A percentile compares a stretch with the other conserved stretches of the same genome.
Conservation (phyloP, 176 grass and related monocot genomes). For the Stipa capillata region DNA sequence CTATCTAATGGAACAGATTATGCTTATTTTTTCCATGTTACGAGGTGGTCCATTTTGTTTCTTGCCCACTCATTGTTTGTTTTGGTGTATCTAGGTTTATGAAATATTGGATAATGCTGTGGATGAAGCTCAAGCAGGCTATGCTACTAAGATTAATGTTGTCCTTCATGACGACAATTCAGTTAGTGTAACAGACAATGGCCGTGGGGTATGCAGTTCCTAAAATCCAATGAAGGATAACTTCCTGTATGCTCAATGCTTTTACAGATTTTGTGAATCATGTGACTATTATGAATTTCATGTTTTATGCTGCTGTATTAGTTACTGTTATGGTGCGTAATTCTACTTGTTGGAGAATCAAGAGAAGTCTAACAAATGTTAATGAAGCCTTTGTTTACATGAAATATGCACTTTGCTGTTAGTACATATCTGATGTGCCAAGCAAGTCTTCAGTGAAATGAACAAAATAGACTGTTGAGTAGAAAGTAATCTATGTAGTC, state of each 20-base stretch:
- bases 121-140: slow-evolving; percentile 90
- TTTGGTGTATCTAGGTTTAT: slow-evolving; percentile 42
- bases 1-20: background rate
- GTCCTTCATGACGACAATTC: slow-evolving; percentile 90
- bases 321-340: background rate
- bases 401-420: background rate
- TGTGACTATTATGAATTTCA: background rate
- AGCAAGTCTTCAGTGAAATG: slow-evolving; percentile 3
- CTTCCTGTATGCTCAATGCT: background rate
- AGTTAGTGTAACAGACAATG: slow-evolving; percentile 81
- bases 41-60: slow-evolving; percentile 1
- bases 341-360: background rate
- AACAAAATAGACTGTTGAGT: background rate
- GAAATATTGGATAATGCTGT: slow-evolving; percentile 98
- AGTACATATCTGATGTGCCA: background rate
- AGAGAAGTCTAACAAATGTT: slow-evolving; percentile 6
- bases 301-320: background rate
- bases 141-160: slow-evolving; percentile 65
- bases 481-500: background rate
- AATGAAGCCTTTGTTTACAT: background rate
- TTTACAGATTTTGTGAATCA: background rate
- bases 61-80: slow-evolving; percentile 5
- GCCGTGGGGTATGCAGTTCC: slow-evolving; percentile 73
- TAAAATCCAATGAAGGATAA: slow-evolving; percentile 15
- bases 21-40: background rate